These are phyloP conservation scores for Eutrema heterophyllum DNA, from an alignment of 345 rosid genomes.

Conservation along the genomic window DNA sequence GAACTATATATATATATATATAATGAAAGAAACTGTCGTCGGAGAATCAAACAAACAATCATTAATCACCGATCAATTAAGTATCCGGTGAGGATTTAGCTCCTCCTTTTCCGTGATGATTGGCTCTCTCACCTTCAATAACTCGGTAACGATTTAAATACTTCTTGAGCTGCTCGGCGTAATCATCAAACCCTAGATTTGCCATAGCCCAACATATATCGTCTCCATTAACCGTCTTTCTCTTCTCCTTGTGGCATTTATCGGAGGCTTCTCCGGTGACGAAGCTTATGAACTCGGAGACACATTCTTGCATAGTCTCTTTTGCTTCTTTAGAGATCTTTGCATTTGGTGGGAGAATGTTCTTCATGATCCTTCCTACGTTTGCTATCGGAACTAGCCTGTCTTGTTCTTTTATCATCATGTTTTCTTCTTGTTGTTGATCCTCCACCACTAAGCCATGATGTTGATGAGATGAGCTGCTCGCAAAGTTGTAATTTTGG, in stretches of 20 bases:
- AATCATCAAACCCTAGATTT: slow-evolving; percentile 67
- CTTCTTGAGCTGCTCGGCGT: slow-evolving; percentile 47
- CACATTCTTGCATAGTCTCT: slow-evolving; percentile 80
- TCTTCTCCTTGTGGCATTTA: slow-evolving; percentile 69
- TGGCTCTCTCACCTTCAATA: slow-evolving; percentile 51
- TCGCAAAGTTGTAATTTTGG: slow-evolving; percentile 21
- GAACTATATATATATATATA: not conserved
- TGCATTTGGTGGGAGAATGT: slow-evolving; percentile 59
- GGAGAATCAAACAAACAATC: not conserved
- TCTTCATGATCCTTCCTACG: slow-evolving; percentile 75
- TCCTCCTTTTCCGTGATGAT: slow-evolving; percentile 33
- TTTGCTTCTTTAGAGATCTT: slow-evolving; percentile 74
- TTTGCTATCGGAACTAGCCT: slow-evolving; percentile 67
- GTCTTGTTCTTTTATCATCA: slow-evolving; percentile 56
- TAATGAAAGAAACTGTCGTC: not conserved
- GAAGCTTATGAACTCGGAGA: slow-evolving; percentile 73
- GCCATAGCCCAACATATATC: slow-evolving; percentile 72
- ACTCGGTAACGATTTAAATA: slow-evolving; percentile 49
- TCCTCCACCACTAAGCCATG: slow-evolving; percentile 22
- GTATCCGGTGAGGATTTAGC: slow-evolving; percentile 18
- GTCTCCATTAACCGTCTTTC: slow-evolving; percentile 66
- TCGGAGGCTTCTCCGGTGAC: slow-evolving; percentile 72
- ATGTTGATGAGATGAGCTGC: slow-evolving; percentile 25
- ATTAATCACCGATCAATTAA: not conserved
- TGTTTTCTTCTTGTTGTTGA: slow-evolving; percentile 30